phyloP scores from a whole-genome alignment of 2,329 filamentous ascomycete species.

The Colletotrichum tropicicola region DNA sequence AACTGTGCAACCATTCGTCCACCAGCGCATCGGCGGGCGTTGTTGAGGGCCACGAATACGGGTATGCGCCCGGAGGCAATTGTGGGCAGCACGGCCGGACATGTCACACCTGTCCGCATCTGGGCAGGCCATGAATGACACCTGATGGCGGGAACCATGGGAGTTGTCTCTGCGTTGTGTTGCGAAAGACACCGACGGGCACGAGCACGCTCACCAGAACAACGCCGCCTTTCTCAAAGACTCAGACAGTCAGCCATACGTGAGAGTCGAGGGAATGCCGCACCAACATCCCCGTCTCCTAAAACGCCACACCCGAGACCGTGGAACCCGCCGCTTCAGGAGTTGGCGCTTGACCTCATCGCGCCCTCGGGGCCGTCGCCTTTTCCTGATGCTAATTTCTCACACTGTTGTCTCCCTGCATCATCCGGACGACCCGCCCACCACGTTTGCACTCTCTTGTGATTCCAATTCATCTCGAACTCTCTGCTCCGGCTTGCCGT shows the following conservation, averaged over 20 bases:
- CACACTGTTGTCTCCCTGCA: slow-evolving; percentile 6
- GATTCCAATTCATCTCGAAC: too few relatives aligned
- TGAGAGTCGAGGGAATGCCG: slow-evolving; percentile 1
- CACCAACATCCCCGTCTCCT: slow-evolving; percentile 9
- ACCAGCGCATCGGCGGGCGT: not conserved
- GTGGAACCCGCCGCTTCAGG: not conserved
- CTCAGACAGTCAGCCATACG: too few relatives aligned
- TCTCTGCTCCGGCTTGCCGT: not conserved
- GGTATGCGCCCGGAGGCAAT: not conserved
- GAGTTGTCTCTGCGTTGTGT: not conserved
- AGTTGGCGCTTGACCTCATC: slow-evolving; percentile 21
- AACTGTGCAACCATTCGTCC: not conserved
- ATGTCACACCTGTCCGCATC: not conserved
- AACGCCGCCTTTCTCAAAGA: too few relatives aligned
- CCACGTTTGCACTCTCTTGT: not conserved
- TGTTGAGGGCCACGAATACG: not conserved
- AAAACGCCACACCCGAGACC: slow-evolving; percentile 21
- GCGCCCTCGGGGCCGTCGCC: not conserved
- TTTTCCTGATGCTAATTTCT: not conserved
- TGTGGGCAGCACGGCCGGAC: not conserved
- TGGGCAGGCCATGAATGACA: not conserved
- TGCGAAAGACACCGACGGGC: not conserved
- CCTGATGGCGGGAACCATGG: not conserved
- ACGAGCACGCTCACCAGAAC: too few relatives aligned
- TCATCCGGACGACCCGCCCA: not conserved